These are phyloP conservation scores for Kwoniella shivajii DNA, from an alignment of 1,284 basidiomycete species.

Conservation along the genomic window DNA sequence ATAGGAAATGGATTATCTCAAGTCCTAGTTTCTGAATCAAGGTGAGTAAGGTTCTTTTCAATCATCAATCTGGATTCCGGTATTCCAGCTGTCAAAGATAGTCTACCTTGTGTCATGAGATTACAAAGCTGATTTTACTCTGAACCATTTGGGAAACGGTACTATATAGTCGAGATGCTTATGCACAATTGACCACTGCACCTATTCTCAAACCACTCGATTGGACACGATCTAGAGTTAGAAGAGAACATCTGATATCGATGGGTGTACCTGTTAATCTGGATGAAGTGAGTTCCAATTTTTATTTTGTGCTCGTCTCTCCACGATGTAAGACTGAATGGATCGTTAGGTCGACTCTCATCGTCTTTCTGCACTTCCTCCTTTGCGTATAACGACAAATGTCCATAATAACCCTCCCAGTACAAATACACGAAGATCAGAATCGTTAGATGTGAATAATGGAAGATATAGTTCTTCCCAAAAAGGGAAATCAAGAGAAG, in stretches of 20 bases:
- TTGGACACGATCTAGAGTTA: slow-evolving; percentile 85
- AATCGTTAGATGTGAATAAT: slow-evolving; percentile 12
- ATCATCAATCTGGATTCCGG: background rate
- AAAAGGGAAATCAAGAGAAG: slow-evolving; percentile 22
- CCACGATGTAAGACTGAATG: background rate
- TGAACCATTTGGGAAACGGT: too few species aligned
- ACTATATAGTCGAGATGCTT: slow-evolving; percentile 73
- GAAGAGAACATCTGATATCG: slow-evolving; percentile 82
- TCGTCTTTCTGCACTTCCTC: slow-evolving; percentile 70
- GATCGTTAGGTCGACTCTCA: slow-evolving; percentile 63
- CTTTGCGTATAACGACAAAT: slow-evolving; percentile 73
- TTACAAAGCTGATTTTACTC: too few species aligned
- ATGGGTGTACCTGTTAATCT: slow-evolving; percentile 90
- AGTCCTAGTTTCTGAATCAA: slow-evolving; percentile 66
- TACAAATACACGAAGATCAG: slow-evolving; percentile 11
- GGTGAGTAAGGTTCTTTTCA: slow-evolving; percentile 58
- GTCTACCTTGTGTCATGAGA: slow-evolving; percentile 26
- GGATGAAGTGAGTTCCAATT: slow-evolving; percentile 68
- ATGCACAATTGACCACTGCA: slow-evolving; percentile 61
- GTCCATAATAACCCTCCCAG: slow-evolving; percentile 10
- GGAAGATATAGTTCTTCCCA: slow-evolving; percentile 10
- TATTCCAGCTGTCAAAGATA: background rate
- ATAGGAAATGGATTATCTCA: slow-evolving; percentile 77
- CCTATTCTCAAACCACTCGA: slow-evolving; percentile 70
- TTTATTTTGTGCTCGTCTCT: background rate